Base-by-base conservation (phyloP, 106 monocot species). In the Vanilla planifolia region DNA sequence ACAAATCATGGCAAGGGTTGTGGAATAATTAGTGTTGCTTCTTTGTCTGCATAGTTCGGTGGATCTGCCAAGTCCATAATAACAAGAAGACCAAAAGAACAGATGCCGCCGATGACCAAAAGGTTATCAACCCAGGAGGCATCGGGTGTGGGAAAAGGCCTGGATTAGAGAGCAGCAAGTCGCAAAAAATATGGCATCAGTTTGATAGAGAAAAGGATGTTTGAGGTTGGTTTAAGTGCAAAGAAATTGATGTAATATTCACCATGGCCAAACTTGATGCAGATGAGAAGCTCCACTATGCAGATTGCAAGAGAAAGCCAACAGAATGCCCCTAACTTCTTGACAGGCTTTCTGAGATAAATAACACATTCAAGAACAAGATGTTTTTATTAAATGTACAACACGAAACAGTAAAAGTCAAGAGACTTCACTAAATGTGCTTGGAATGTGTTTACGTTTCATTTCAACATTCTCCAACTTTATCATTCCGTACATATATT, bases 281-380 rank as follows among this genome's bases (percentile, higher is more conserved):
- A 85, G 5, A 80, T 79, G 0, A 85, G 62, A 33, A 85, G 84
- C 72, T 85, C 84, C 33, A 79, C 76, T 27, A 85, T 85, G 66
- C 76, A 85, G 48, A 85, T 79, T 2, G 84, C 84, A n/a, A 85
- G 56, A 14, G 84, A 85, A 65, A 85, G 76, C 84, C 84, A 85
- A 47, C 79, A 85, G 67, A 85, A 80, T 43, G 75, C 69, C 25
- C 84, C 84, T 1, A 85, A 44, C 66, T 85, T 80, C 62, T 85
- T 85, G 58, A 62, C 69, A 21, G 76, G 85, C 29, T 75, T 85
- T 39, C 85, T 85, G 72, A 43, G 65, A 68, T 20, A 32, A 22
- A 44, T 36, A 35, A 51, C 22, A 21, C 4, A 34, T 17, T 57
- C n/a, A n/a, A n/a, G n/a, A n/a, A n/a, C n/a, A n/a, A n/a, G n/a